Evolutionary conservation across 352 stramenopile species (phyloP).

Genomic region (Phytophthora pini): DNA sequence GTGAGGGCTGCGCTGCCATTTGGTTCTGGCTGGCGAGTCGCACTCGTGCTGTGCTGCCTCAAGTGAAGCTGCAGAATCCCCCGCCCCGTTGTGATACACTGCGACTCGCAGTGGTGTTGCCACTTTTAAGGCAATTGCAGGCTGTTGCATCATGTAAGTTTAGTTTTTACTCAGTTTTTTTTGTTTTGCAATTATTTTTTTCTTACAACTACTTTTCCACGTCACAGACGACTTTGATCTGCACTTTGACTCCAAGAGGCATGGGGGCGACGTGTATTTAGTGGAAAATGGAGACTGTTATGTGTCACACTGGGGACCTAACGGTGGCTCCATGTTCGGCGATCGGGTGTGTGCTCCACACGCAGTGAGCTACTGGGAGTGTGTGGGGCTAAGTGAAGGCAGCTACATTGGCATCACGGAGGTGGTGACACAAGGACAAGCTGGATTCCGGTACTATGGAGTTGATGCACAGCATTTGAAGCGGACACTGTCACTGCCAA

Average conservation of each 20-base stretch:
- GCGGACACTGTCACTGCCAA: conserved; percentile 53
- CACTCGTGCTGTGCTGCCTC: conserved; percentile 29
- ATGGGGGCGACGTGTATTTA: conserved; percentile 57
- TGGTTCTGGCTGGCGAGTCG: conserved; percentile 54
- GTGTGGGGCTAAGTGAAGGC: conserved; percentile 61
- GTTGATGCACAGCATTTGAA: conserved; percentile 48
- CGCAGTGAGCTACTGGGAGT: conserved; percentile 77
- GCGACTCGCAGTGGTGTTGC: conserved; percentile 45
- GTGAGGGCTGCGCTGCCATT: conserved; percentile 37
- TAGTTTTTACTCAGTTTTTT: too few relatives aligned
- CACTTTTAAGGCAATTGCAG: conserved; percentile 57
- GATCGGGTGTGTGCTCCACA: conserved; percentile 44
- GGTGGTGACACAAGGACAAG: conserved; percentile 37
- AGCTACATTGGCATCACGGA: conserved; percentile 65
- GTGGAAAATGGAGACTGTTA: conserved; percentile 42
- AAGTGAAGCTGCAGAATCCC: conserved; percentile 32
- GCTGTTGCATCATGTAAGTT: conserved; percentile 58
- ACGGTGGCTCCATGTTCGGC: conserved; percentile 57
- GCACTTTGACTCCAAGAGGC: conserved; percentile 49
- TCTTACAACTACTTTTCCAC: neutral
- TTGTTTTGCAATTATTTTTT: too few relatives aligned
- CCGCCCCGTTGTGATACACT: conserved; percentile 34
- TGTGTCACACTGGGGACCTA: conserved; percentile 50
- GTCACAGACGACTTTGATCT: conserved; percentile 53
- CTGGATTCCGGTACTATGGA: conserved; percentile 50